phyloP scores from a whole-genome alignment of 1,139 yeast genomes.

The Yamadazyma atlantica region DNA sequence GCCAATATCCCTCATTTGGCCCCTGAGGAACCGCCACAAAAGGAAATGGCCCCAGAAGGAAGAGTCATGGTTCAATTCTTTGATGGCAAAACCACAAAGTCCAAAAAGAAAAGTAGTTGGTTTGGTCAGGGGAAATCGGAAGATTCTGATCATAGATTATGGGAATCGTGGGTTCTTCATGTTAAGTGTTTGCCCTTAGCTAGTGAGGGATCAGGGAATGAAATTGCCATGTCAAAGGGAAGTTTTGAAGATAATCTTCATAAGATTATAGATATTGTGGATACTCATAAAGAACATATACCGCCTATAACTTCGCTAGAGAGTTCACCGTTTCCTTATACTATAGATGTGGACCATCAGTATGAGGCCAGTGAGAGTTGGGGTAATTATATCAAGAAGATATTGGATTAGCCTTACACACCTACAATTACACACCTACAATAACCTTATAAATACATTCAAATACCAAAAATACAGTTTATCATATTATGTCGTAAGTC shows the following conservation, averaged over 20 bases:
- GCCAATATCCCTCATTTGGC: too few species aligned
- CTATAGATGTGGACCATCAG: conserved; percentile 25
- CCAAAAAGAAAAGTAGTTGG: conserved; percentile 44
- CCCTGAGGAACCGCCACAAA: too few species aligned
- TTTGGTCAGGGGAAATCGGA: conserved; percentile 35
- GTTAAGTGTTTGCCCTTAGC: conserved; percentile 34
- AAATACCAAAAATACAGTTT: too few species aligned
- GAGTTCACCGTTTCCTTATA: conserved; percentile 66
- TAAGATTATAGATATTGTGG: conserved; percentile 51
- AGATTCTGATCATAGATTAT: conserved; percentile 23
- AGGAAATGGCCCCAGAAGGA: conserved; percentile 21
- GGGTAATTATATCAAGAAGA: conserved; percentile 51
- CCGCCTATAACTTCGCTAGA: conserved; percentile 75
- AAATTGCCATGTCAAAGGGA: conserved; percentile 25
- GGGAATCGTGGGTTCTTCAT: conserved; percentile 47
- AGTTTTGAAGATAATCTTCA: conserved; percentile 46
- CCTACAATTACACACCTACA: too few species aligned
- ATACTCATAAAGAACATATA: conserved; percentile 60
- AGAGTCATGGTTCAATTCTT: conserved; percentile 29
- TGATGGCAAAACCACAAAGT: conserved; percentile 24
- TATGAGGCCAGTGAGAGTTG: conserved; percentile 24
- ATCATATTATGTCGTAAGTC: too few species aligned
- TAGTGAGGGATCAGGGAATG: conserved; percentile 6
- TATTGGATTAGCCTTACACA: conserved; percentile 41
- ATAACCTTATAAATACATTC: too few species aligned